Evolutionary conservation across 768 basidiomycete genomes (phyloP), one percentile per base, ranked within the genome.

Genomic region (Favolaschia claudopus): DNA sequence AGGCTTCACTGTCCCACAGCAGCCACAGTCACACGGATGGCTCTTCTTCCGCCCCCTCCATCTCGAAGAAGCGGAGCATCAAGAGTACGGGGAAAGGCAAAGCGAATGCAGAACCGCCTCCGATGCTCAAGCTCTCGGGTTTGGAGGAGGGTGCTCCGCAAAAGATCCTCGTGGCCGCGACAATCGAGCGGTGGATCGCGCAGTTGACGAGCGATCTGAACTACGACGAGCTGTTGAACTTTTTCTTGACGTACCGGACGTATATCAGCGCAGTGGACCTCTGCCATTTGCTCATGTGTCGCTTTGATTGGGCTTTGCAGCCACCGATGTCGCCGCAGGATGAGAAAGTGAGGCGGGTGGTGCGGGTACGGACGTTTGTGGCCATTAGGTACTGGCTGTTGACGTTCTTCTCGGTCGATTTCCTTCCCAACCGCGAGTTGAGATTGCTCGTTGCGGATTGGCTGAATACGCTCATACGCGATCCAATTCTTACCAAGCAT

Each of bases 181-280:
- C 93, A 4, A 93, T 96, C 67, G 95, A 96, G 71, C 88, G 95
- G 0, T 94, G 93, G 92, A 89, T 97, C 52, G 93, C 92, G 1
- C 93, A 96, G 68, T 77, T 96, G 45, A 96, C 95, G 28, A 91
- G 89, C 66, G 88, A 91, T 66, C 78, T 95, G 67, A 87, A 91
- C 72, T 92, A 93, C 56, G 93, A 95, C 70, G 92, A 95, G 65
- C 80, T 95, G 27, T 82, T 94, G 55, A 88, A 92, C 67, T 96
- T 96, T 71, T 94, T 97, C 82, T 82, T 96, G 71, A 95, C 94
- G 2, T 97, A 95, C 70, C 87, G 95, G 53, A 86, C 91, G 39
- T 96, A 94, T 72, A 83, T 96, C 70, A 82, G 82, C 49, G 86
- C 91, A 3, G 79, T 89, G 53, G 92, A 95, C 67, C 81, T 97